Base-by-base conservation (phyloP, 306 rosid genomes). In the Calophaca sinica region DNA sequence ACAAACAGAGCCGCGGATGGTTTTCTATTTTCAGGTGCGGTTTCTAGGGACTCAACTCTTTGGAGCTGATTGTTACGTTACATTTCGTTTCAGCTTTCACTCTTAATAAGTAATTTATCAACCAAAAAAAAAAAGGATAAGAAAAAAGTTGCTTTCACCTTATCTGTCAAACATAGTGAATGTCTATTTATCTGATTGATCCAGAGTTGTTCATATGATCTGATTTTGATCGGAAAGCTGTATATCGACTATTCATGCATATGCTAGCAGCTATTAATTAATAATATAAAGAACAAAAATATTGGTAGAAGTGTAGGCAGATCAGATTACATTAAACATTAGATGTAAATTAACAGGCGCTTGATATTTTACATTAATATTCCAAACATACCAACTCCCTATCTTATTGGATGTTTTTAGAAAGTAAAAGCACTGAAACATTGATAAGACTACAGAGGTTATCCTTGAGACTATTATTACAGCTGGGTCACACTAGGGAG, bases 391-490 rank as follows among this genome's bases (percentile, higher is more conserved):
- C 75, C 73, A 68, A 69, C 79, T 52, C 75, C 52, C 72, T 62
- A 73, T 62, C 78, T 73, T 70, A 80, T 76, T 76, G 85, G 86
- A 76, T 59, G 75, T 67, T 78, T 68, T 75, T 28, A 7, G 20
- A 71, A 79, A 81, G 80, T 62, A 78, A 79, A 83, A 67, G 70
- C 91, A 83, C 83, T 69, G 71, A 66, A 79, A 60, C 71, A 61
- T 61, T 76, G 76, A 82, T 61, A 74, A 60, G 50, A 72, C 85
- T 48, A 20, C 36, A 80, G 59, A 69, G 70, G 70, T 66, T 57
- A 75, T 74, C 77, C 80, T 58, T 74, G 65, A 68, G 67, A 20
- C 9, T 7, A 78, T 68, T 82, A 78, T 87, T 75, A 83, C 86
- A 80, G 83, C 79, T 79, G 67, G 77, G 38, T 74, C 73, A 70